Evolutionary conservation across 1,284 basidiomycete species (phyloP), one percentile per base, ranked within the genome.

Genomic region (Cryptococcus sp.): DNA sequence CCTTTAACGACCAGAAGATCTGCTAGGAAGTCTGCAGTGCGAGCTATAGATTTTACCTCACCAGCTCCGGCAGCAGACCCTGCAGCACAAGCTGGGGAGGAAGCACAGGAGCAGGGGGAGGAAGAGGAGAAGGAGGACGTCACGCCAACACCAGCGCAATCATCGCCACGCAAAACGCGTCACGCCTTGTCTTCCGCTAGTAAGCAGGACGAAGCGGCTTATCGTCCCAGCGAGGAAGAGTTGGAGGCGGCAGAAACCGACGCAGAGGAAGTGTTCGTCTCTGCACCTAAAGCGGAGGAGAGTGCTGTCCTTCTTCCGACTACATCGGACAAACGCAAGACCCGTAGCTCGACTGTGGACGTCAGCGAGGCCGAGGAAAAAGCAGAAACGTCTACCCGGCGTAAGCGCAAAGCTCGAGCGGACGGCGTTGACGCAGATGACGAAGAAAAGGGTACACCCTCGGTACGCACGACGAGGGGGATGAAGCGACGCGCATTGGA

Each of bases 401-500:
- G 19, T 31, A 22, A 35, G 19, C 40, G 16, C 23, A 39, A 46
- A 38, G 6, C 47, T 40, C 46, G 51, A 48, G 8, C 47, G 39
- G n/a, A 31, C 44, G 25, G 17, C 41, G 16, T 16, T 17, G 50
- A 49, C 16, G 25, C 19, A 23, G 5, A 20, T 15, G 44, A 47
- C 38, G 55, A 50, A 44, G 47, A 39, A 20, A 23, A n/a, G 44
- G 22, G 10, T 16, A 31, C 20, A 20, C 23, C 25, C 2, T 23
- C n/a, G 3, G 38, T 16, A 17, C 39, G 61, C 27, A 53, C 54
- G 50, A 62, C 59, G 20, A 64, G 67, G 39, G 64, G 56, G 35
- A 38, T 49, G 41, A 70, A 70, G 44, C 42, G 60, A 35, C 40
- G 64, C 45, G 68, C 66, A 8, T 48, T 69, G 6, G 64, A 58